These are phyloP conservation scores for Oleoguttula mirabilis DNA, from an alignment of 495 filamentous ascomycete genomes.

Conservation along the genomic window DNA sequence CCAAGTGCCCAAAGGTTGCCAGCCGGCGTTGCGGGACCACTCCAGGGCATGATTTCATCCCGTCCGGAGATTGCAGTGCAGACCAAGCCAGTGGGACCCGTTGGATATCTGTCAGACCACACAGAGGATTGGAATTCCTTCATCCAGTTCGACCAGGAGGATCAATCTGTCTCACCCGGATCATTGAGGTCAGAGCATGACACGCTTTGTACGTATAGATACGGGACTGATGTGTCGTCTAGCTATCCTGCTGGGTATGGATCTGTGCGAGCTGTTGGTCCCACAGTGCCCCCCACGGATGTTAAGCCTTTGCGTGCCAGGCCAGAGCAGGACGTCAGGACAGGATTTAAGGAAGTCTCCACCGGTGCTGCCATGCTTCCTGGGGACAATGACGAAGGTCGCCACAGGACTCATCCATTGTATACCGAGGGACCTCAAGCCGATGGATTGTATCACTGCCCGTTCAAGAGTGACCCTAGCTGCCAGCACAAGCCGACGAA, in stretches of 20 bases:
- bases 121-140: conserved; percentile 13
- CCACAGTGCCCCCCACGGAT: background rate
- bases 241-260: conserved; percentile 1
- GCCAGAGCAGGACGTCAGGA: background rate
- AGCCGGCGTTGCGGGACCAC: too few relatives aligned
- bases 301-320: conserved; percentile 5
- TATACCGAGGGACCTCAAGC: conserved; percentile 58
- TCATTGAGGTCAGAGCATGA: conserved; percentile 7
- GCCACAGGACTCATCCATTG: conserved; percentile 52
- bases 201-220: background rate
- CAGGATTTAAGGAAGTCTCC: background rate
- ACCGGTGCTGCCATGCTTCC: background rate
- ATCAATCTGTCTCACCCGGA: background rate
- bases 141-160: conserved; percentile 10
- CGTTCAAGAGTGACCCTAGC: conserved; percentile 51
- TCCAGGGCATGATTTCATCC: too few relatives aligned
- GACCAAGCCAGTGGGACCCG: conserved; percentile 1
- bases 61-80: background rate
- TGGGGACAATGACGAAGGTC: conserved; percentile 15
- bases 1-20: background rate
- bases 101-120: conserved; percentile 2
- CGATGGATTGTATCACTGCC: conserved; percentile 85
- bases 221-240: background rate
- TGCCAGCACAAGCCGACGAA: conserved; percentile 80
- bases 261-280: background rate